These are phyloP conservation scores for Neurospora discreta DNA, from an alignment of 495 filamentous ascomycete genomes.

Conservation along the genomic window DNA sequence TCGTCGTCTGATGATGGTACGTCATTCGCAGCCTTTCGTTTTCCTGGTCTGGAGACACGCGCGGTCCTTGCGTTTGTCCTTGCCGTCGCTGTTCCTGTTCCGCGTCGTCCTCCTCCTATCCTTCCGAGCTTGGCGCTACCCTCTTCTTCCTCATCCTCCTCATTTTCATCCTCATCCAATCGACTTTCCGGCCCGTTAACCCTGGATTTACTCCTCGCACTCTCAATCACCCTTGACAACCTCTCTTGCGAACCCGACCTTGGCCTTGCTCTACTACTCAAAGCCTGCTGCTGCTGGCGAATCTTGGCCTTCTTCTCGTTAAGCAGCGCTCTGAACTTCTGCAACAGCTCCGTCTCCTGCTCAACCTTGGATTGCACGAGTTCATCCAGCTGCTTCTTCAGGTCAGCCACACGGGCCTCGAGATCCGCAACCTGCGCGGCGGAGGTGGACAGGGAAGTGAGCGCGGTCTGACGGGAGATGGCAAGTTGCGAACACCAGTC, in stretches of 20 bases:
- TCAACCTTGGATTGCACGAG: slow-evolving; percentile 53
- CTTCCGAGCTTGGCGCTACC: background rate
- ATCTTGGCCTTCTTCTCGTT: slow-evolving; percentile 93
- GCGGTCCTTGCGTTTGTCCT: slow-evolving; percentile 10
- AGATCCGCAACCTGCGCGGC: slow-evolving; percentile 40
- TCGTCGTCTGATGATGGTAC: slow-evolving; percentile 25
- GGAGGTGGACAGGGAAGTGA: slow-evolving; percentile 29
- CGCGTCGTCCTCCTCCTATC: background rate
- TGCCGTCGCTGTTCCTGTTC: slow-evolving; percentile 1
- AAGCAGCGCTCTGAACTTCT: slow-evolving; percentile 59
- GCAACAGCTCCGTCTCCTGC: slow-evolving; percentile 58
- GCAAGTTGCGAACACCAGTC: slow-evolving; percentile 53
- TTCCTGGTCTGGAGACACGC: slow-evolving; percentile 27
- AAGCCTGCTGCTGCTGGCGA: slow-evolving; percentile 61
- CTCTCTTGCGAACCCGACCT: background rate
- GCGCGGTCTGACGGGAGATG: slow-evolving; percentile 17
- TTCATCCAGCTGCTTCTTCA: slow-evolving; percentile 51
- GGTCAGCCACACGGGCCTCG: slow-evolving; percentile 27
- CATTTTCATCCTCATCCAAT: background rate
- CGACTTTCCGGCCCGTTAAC: background rate
- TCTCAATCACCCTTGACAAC: background rate
- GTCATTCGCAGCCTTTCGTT: slow-evolving; percentile 37
- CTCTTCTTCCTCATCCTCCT: background rate
- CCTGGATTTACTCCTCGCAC: background rate
- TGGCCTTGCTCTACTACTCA: slow-evolving; percentile 26